A percentile compares a stretch with the other conserved stretches of the same genome.
Conservation (phyloP, 805 yeast species). For the Saccharomyces kudriavzevii region DNA sequence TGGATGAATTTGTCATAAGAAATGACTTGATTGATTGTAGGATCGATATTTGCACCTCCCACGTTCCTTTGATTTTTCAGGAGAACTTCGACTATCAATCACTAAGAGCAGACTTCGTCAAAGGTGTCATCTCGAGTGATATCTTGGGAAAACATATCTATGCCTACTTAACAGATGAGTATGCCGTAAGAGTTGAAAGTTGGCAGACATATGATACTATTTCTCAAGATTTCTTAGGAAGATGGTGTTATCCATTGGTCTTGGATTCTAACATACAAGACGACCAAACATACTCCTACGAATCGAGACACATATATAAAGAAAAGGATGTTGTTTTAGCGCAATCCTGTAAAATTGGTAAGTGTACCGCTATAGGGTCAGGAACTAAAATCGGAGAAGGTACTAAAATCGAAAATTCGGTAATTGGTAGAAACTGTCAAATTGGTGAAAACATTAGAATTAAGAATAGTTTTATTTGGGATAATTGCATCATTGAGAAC, state of each 20-base stretch:
- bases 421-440: conserved; percentile 77
- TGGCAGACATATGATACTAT: conserved; percentile 90
- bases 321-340: conserved; percentile 85
- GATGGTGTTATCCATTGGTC: conserved; percentile 89
- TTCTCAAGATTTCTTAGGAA: conserved; percentile 77
- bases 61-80: conserved; percentile 89
- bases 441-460: conserved; percentile 74
- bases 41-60: conserved; percentile 90
- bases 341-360: conserved; percentile 80
- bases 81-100: conserved; percentile 93
- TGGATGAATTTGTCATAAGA: conserved; percentile 69
- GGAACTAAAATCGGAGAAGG: conserved; percentile 71
- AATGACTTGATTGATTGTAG: conserved; percentile 95
- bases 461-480: conserved; percentile 80
- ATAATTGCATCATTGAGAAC: conserved; percentile 65
- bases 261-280: conserved; percentile 75
- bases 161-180: conserved; percentile 74
- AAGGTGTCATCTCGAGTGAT: conserved; percentile 85
- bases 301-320: conserved; percentile 79
- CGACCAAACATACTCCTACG: conserved; percentile 70
- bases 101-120: conserved; percentile 78
- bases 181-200: conserved; percentile 92
- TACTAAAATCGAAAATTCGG: conserved; percentile 55
- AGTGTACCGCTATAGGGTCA: conserved; percentile 75
- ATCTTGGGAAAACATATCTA: conserved; percentile 84